Percentiles rank a stretch among this genome's conserved stretches.
phyloP scores from a whole-genome alignment of 441 rosid species.

The Gossypium trilobum region DNA sequence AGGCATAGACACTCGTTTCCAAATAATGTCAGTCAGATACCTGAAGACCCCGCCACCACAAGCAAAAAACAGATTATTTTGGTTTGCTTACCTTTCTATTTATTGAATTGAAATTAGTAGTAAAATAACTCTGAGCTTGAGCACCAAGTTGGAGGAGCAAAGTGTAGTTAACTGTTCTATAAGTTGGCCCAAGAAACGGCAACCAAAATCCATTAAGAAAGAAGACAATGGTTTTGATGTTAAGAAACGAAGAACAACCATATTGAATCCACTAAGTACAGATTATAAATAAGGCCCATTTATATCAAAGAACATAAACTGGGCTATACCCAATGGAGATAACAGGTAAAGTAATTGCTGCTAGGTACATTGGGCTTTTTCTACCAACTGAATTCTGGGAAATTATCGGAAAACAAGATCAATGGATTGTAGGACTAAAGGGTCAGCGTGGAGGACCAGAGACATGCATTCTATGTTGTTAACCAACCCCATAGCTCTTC shows the following conservation, averaged over 20 bases:
- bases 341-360: neutral
- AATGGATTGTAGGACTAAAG: neutral
- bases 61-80: neutral
- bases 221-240: neutral
- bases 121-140: constrained; percentile 21
- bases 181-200: constrained; percentile 64
- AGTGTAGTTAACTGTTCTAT: constrained; percentile 54
- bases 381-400: neutral
- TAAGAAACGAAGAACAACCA: neutral
- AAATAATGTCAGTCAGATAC: too few relatives aligned
- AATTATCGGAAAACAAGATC: neutral
- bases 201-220: neutral
- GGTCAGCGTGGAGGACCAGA: constrained; percentile 15
- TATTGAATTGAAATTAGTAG: neutral
- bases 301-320: neutral
- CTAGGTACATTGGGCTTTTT: neutral
- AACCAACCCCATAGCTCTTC: constrained; percentile 26
- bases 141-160: constrained; percentile 66
- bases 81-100: neutral
- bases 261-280: too few relatives aligned
- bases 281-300: neutral
- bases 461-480: constrained; percentile 24
- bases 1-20: too few relatives aligned
- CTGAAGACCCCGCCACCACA: too few relatives aligned
- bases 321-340: neutral